phyloP scores from a whole-genome alignment of 1,139 yeast species.

The Lodderomyces orthopsilosis region DNA sequence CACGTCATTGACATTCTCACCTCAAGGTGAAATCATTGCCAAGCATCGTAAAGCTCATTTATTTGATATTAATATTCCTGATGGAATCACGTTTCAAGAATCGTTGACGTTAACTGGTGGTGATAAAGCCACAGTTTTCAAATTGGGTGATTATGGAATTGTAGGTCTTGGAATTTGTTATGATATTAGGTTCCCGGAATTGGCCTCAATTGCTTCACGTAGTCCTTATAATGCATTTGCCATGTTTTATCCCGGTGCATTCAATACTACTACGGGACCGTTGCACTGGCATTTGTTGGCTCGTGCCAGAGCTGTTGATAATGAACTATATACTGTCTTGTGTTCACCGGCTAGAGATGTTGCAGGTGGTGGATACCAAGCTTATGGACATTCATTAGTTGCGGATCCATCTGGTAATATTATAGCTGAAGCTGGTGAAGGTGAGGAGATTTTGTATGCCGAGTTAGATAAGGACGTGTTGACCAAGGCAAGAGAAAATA shows the following conservation, averaged over 20 bases:
- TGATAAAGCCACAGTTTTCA: conserved; percentile 71
- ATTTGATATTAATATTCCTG: conserved; percentile 89
- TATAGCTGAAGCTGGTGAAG: conserved; percentile 80
- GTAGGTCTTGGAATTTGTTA: conserved; percentile 91
- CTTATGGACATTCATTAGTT: conserved; percentile 88
- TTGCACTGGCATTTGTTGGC: conserved; percentile 90
- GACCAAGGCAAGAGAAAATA: conserved; percentile 60
- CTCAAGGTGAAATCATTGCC: conserved; percentile 70
- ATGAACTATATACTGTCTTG: conserved; percentile 73
- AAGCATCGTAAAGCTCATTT: conserved; percentile 87
- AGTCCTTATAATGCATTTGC: conserved; percentile 70
- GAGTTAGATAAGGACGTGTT: conserved; percentile 67
- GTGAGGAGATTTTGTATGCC: conserved; percentile 78
- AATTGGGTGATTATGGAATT: conserved; percentile 66
- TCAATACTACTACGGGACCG: conserved; percentile 94
- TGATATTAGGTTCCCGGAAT: conserved; percentile 88
- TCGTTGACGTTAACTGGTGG: conserved; percentile 76
- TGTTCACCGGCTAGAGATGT: conserved; percentile 89
- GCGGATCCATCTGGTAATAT: conserved; percentile 84
- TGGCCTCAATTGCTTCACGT: conserved; percentile 79
- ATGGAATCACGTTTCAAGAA: conserved; percentile 83
- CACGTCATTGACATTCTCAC: conserved; percentile 75
- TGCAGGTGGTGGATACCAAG: conserved; percentile 68
- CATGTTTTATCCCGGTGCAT: conserved; percentile 93
- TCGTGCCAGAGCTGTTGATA: conserved; percentile 84